Base-by-base conservation (phyloP, 2,329 filamentous ascomycete genomes). In the Pseudocercospora vitis region DNA sequence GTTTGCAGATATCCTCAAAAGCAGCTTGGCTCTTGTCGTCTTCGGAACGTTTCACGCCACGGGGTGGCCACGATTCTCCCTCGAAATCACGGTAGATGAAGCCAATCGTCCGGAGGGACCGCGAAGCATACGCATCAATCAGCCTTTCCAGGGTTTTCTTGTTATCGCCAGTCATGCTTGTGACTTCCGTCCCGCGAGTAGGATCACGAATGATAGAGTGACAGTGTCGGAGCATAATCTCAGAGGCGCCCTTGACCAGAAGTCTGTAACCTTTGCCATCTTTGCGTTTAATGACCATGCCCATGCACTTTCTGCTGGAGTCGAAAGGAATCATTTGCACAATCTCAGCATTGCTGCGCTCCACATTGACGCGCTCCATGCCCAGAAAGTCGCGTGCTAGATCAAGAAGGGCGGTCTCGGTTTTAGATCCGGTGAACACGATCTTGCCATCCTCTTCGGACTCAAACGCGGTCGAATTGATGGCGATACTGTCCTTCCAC, bases 31-130 rank as follows among this genome's bases (percentile, higher is more conserved):
- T 79, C 6, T 75, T 68, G 61, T 88, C 83, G 55, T 87, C 84
- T 57, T 86, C 81, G 26, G 78, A 69, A 24, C 71, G 78, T 35
- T 75, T 81, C 12, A 79, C 81, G 44, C 80, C 79, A 56, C 77
- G 81, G 3, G 90, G 90, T 21, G 91, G 91, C 91, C 91, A 88
- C 8, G 61, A 57, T 16, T 64, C 63, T 49, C 82, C 81, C 19
- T 88, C 82, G 61, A 94, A 95, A 63, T 96, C 91, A 52, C 85
- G 86, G 72, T 90, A 95, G 49, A 90, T 78, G 59, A 95, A 81
- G 37, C 86, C 89, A 62, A 96, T 95, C 1, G 91, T 95, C 58
- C 91, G 83, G 26, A 96, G 78, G 6, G 90, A 95, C 14, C 86
- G 81, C 21, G 81, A 83, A 7, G 91, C 91, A 68, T 95, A 96